phyloP scores from a whole-genome alignment of 495 filamentous ascomycete genomes.

The Bryoglossum gracile region DNA sequence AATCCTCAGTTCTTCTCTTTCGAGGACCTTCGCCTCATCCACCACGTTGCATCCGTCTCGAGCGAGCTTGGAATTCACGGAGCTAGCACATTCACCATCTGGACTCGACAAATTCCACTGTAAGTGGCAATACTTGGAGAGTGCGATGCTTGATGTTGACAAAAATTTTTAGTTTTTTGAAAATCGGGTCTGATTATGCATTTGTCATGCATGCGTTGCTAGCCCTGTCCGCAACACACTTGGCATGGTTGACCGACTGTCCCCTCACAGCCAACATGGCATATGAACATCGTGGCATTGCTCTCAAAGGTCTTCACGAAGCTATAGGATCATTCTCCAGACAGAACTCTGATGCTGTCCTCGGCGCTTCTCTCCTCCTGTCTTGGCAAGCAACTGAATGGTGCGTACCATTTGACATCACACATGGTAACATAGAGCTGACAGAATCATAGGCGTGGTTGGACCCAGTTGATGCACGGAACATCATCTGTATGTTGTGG shows the following conservation, averaged over 20 bases:
- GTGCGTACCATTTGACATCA: constrained; percentile 47
- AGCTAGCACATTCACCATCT: constrained; percentile 75
- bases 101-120: constrained; percentile 89
- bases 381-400: constrained; percentile 97
- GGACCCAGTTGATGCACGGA: constrained; percentile 88
- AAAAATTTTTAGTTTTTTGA: constrained; percentile 60
- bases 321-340: constrained; percentile 79
- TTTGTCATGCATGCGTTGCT: constrained; percentile 94
- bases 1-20: constrained; percentile 58
- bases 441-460: constrained; percentile 61
- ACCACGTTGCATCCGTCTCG: constrained; percentile 83
- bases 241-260: constrained; percentile 79
- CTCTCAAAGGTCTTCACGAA: constrained; percentile 80
- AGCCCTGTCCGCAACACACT: constrained; percentile 82
- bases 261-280: constrained; percentile 76
- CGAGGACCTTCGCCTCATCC: constrained; percentile 78
- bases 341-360: constrained; percentile 82
- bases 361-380: constrained; percentile 85
- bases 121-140: constrained; percentile 44
- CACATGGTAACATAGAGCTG: constrained; percentile 30
- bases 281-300: constrained; percentile 76
- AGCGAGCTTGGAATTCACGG: constrained; percentile 70
- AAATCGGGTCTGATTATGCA: constrained; percentile 67
- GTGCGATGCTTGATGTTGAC: neutral
- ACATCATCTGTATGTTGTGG: constrained; percentile 64